Evolutionary conservation across 495 filamentous ascomycete genomes (phyloP).

Genomic region (Recurvomyces mirabilis): DNA sequence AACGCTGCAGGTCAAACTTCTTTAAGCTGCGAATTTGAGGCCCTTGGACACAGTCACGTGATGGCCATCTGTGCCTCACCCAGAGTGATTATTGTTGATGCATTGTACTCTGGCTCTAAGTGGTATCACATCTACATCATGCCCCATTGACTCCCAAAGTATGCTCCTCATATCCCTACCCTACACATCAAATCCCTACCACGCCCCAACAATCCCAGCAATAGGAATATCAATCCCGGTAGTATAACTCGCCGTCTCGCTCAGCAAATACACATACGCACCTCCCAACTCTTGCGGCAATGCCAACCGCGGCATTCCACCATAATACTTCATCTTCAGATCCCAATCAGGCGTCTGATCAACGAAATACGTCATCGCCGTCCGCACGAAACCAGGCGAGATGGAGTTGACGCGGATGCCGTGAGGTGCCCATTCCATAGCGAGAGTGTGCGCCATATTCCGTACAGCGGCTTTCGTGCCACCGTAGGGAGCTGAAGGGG

Average conservation of each 20-base stretch:
- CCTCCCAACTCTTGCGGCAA: slow-evolving; percentile 33
- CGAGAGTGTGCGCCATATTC: slow-evolving; percentile 34
- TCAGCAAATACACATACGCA: slow-evolving; percentile 35
- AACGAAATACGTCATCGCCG: slow-evolving; percentile 33
- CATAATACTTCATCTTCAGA: slow-evolving; percentile 38
- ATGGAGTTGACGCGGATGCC: slow-evolving; percentile 36
- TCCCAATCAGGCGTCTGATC: slow-evolving; percentile 33
- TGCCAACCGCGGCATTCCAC: slow-evolving; percentile 35
- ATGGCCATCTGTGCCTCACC: too few species aligned
- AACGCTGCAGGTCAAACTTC: too few species aligned
- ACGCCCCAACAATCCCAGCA: slow-evolving; percentile 37
- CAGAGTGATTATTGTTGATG: too few species aligned
- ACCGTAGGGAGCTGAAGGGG: slow-evolving; percentile 26
- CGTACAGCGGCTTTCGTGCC: slow-evolving; percentile 29
- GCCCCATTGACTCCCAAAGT: background rate
- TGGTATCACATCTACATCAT: background rate
- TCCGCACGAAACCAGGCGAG: slow-evolving; percentile 33
- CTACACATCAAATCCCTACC: slow-evolving; percentile 19
- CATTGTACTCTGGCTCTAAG: too few species aligned
- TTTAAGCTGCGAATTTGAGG: too few species aligned
- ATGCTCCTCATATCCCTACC: background rate
- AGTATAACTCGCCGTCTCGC: slow-evolving; percentile 30
- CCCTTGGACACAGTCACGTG: too few species aligned
- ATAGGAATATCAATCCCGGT: slow-evolving; percentile 34
- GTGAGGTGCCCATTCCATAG: slow-evolving; percentile 40